phyloP scores from a whole-genome alignment of 2,329 filamentous ascomycete species.

The Rhexocercosporidium sp. region DNA sequence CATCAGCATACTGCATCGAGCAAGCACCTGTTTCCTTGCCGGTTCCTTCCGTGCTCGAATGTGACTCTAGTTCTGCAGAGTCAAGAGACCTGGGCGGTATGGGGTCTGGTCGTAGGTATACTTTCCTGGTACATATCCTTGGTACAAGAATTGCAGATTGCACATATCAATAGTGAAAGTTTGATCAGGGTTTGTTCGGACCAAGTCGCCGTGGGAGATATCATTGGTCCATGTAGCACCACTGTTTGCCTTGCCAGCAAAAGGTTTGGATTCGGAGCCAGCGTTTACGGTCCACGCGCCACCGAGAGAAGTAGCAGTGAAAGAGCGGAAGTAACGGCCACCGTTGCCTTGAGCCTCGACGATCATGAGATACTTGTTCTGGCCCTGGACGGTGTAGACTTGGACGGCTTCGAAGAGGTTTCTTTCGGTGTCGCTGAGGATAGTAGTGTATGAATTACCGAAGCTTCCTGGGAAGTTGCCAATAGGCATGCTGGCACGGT shows the following conservation, averaged over 20 bases:
- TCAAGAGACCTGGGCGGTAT: slow-evolving; percentile 61
- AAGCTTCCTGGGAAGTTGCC: slow-evolving; percentile 66
- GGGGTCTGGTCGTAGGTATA: slow-evolving; percentile 57
- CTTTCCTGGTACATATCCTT: slow-evolving; percentile 55
- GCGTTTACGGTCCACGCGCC: slow-evolving; percentile 66
- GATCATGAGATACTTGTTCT: slow-evolving; percentile 68
- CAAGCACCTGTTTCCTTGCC: no score
- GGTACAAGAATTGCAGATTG: slow-evolving; percentile 69
- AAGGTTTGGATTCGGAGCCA: slow-evolving; percentile 59
- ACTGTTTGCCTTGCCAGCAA: slow-evolving; percentile 70
- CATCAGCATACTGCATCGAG: no score
- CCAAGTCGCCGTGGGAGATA: slow-evolving; percentile 68
- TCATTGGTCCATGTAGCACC: slow-evolving; percentile 70
- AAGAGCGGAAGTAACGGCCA: slow-evolving; percentile 71
- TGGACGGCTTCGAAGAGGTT: slow-evolving; percentile 71
- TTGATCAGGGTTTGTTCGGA: slow-evolving; percentile 62
- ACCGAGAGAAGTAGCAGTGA: slow-evolving; percentile 60
- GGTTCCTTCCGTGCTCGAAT: no score
- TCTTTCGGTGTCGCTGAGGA: slow-evolving; percentile 58
- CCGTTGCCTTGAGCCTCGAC: slow-evolving; percentile 63
- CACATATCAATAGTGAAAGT: slow-evolving; percentile 67
- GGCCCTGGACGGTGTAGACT: slow-evolving; percentile 64
- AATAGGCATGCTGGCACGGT: slow-evolving; percentile 67
- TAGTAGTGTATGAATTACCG: slow-evolving; percentile 53
- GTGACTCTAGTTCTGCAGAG: slow-evolving; percentile 42